Evolutionary conservation across 2,329 filamentous ascomycete species (phyloP).

Genomic region (Dactylellina parvicollis): DNA sequence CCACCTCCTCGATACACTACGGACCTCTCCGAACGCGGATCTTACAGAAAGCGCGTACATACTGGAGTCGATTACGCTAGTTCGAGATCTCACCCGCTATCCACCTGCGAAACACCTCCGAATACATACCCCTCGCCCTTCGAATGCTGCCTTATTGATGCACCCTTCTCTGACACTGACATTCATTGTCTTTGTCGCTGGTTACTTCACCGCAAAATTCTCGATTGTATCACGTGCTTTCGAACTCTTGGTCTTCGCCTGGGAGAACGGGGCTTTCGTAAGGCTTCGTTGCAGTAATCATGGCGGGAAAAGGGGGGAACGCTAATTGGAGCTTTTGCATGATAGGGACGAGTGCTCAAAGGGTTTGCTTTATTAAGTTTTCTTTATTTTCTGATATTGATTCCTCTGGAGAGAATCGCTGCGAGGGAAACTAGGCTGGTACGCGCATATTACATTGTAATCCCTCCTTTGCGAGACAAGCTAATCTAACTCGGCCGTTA

Average conservation of each 20-base stretch:
- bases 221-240: constrained; percentile 96
- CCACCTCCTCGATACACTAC: neutral
- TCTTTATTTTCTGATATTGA: constrained; percentile 82
- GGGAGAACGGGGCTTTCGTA: constrained; percentile 98
- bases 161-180: constrained; percentile 54
- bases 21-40: neutral
- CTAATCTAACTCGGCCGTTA: neutral
- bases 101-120: constrained; percentile 1
- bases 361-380: constrained; percentile 83
- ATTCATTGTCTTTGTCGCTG: constrained; percentile 83
- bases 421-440: constrained; percentile 82
- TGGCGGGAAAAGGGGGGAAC: neutral
- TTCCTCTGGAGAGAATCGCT: constrained; percentile 86
- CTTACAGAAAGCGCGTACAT: neutral
- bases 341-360: constrained; percentile 81
- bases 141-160: constrained; percentile 48
- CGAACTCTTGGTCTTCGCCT: constrained; percentile 96
- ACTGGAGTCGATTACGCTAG: neutral
- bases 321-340: constrained; percentile 45
- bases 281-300: constrained; percentile 60
- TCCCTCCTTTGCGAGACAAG: neutral
- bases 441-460: constrained; percentile 61
- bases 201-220: constrained; percentile 99
- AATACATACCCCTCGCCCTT: constrained; percentile 15
- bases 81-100: neutral